Percentiles rank a stretch among this genome's conserved stretches.
Conservation (phyloP, 1,284 basidiomycete species). For the Irpex sp. region DNA sequence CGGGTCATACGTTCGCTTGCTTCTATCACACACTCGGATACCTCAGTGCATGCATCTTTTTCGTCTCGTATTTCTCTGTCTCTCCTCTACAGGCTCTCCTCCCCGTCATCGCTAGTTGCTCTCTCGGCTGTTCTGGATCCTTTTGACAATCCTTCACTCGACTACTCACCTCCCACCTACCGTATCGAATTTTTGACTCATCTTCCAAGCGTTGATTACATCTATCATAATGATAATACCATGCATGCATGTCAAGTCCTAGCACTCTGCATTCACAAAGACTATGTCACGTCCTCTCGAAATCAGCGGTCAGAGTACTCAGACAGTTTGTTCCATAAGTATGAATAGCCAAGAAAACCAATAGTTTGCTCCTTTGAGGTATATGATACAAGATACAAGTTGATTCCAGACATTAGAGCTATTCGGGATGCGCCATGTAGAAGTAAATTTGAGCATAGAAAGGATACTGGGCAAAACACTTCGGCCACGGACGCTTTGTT, state of each 20-base stretch:
- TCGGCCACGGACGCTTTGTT: too few species aligned
- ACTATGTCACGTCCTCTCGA: too few species aligned
- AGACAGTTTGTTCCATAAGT: not conserved
- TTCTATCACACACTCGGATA: conserved; percentile 13
- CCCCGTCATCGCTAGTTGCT: conserved; percentile 17
- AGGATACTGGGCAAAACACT: too few species aligned
- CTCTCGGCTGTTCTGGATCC: not conserved
- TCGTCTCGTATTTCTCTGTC: conserved; percentile 12
- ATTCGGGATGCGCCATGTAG: too few species aligned
- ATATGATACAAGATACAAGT: too few species aligned
- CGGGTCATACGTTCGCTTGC: conserved; percentile 12
- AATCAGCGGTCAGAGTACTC: not conserved
- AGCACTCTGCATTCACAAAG: not conserved
- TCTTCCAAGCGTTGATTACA: conserved; percentile 10
- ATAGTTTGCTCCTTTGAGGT: too few species aligned
- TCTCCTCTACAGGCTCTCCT: not conserved
- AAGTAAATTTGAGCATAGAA: too few species aligned
- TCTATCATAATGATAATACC: conserved; percentile 6
- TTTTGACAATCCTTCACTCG: not conserved
- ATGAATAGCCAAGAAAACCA: too few species aligned
- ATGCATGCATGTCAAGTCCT: not conserved
- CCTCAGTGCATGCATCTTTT: conserved; percentile 12
- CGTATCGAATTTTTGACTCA: conserved; percentile 15
- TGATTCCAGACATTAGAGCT: too few species aligned
- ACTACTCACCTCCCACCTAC: conserved; percentile 7